These are phyloP conservation scores for Aureobasidium namibiae DNA, from an alignment of 2,329 filamentous ascomycete species.

Conservation along the genomic window DNA sequence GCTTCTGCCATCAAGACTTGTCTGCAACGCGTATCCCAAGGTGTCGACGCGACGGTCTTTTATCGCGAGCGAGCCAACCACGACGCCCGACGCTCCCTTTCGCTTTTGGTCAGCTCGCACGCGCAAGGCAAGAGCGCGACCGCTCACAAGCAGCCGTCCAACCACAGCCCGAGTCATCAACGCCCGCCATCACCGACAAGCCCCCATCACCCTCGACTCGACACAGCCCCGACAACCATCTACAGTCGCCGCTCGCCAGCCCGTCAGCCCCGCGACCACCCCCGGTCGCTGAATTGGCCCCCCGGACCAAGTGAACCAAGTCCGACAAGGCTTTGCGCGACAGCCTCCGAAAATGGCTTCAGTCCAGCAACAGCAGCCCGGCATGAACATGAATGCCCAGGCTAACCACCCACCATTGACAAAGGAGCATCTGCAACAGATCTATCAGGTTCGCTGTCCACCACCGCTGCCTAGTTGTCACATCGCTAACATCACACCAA, in stretches of 20 bases:
- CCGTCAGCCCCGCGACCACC: neutral
- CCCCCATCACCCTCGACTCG: neutral
- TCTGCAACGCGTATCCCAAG: conserved; percentile 7
- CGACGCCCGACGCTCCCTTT: conserved; percentile 6
- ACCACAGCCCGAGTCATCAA: conserved; percentile 10
- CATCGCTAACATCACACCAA: conserved; percentile 30
- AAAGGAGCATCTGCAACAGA: conserved; percentile 5
- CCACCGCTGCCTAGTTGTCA: neutral
- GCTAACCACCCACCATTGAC: conserved; percentile 2
- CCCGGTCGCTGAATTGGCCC: neutral
- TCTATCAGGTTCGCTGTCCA: neutral
- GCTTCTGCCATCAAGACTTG: neutral
- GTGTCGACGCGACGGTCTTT: conserved; percentile 4
- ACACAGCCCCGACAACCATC: neutral
- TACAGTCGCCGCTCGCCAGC: neutral
- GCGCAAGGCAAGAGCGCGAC: conserved; percentile 8
- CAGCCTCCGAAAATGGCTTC: conserved; percentile 2
- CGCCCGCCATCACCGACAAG: neutral
- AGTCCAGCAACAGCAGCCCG: conserved; percentile 9
- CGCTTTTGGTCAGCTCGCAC: neutral
- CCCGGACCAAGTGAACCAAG: neutral
- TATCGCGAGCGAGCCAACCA: neutral
- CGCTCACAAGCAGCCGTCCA: neutral
- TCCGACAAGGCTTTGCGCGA: neutral
- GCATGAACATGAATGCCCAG: neutral